Base-by-base conservation (phyloP, 179 eudicot species). In the Carnegiea gigantea region DNA sequence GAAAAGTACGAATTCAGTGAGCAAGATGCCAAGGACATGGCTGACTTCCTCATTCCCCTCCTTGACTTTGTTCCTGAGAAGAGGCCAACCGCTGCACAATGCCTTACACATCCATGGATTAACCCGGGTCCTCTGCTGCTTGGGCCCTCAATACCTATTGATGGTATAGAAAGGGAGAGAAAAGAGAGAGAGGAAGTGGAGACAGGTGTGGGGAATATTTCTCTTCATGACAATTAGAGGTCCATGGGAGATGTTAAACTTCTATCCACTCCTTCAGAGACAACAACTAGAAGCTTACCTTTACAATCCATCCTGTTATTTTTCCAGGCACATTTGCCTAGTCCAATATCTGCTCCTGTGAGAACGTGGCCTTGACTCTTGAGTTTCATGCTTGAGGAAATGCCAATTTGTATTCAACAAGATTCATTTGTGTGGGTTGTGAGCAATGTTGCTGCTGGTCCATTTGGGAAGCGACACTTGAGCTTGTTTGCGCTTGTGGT, bases 61-160 rank as follows among this genome's bases (percentile, higher is more conserved):
- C 92, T 95, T 60, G 95, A 92, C 77, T 95, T 89, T 89, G 90
- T 86, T 77, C 98, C 98, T 0, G 98, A 93, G 71, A 95, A 93
- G 87, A 87, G 98, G 83, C 97, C 94, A 36, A 91, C 94, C 21
- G 98, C 98, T 20, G 93, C 91, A 64, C 90, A 91, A 71, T 92
- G 94, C 86, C 93, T 95, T 82, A 83, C 60, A 77, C 98, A 93
- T 79, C 93, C 97, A 48, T 95, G 98, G 98, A 20, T 95, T 36
- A 86, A 84, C 73, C 79, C 83, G 10, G 89, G 90, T 60, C 94
- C 92, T 62, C 87, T 77, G 53, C 87, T 84, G 53, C 79, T 84
- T 21, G 86, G 84, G 71, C 90, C 92, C 80, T 79, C 89, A 18
- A 18, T 74, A 36, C 54, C 70, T 53, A 49, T 33, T 51, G 60